Evolutionary conservation across 345 rosid genomes (phyloP), one percentile per base, ranked within the genome.

Genomic region (Physaria fendleri): DNA sequence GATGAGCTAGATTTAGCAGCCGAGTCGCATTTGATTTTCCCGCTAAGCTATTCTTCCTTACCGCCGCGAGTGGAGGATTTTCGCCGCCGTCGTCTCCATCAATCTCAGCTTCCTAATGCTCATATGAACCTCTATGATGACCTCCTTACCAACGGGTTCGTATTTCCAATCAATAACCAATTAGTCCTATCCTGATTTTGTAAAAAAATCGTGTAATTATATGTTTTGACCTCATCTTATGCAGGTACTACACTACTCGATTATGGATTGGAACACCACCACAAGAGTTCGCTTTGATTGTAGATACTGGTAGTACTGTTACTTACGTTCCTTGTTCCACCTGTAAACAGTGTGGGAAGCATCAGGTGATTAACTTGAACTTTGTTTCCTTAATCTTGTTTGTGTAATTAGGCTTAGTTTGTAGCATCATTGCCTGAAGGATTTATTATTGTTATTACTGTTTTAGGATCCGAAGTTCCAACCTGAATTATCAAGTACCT

Each of bases 191-290:
- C 2, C 27, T 62, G 35, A 35, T 14, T 27, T 1, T 0, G 14
- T 43, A 16, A 7, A 3, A 22, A 6, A 17, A 6, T 51, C 22
- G 10, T 43, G 0, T 11, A 51, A 27, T 66, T 33, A 6, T 56
- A 13, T 5, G 22, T 23, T 33, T n/a, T 49, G n/a, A n/a, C n/a
- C n/a, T n/a, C n/a, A 33, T 32, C 8, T 6, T 49, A n/a, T 18
- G 9, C 45, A 89, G 96, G 64, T 92, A 92, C 68, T 93, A 93
- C 17, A 85, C 99, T 3, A 85, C 95, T 37, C 65, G 94, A 69
- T 78, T 92, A 8, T 92, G 82, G 93, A 92, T 92, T 76, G 98
- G 98, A 49, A 86, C 95, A 28, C 98, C 97, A 1, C 95, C 98
- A 2, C 98, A 92, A 79, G 79, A 37, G 71, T 92, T 92, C 62